Conservation (phyloP, 139 green algal genomes). For the Prasinococcaceae sp. region DNA sequence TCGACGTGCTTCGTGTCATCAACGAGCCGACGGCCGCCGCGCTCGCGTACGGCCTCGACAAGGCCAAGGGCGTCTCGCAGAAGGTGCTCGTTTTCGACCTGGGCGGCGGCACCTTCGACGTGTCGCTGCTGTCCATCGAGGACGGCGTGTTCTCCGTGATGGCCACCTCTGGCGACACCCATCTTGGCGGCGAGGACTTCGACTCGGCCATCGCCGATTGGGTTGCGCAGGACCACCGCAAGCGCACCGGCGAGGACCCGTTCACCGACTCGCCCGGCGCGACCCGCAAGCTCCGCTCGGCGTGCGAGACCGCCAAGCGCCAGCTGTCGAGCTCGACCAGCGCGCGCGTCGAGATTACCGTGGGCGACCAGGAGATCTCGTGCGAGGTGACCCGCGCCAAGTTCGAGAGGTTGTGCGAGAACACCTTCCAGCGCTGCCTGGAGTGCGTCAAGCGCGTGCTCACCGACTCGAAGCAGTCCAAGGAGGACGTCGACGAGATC, state of each 20-base stretch:
- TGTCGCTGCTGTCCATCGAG: constrained; percentile 21
- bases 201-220: constrained; percentile 11
- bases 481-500: constrained; percentile 34
- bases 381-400: constrained; percentile 7
- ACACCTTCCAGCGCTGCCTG: constrained; percentile 15
- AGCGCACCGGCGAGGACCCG: background rate
- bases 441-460: constrained; percentile 17
- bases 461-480: constrained; percentile 1
- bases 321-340: constrained; percentile 3
- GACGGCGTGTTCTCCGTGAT: constrained; percentile 17
- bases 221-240: constrained; percentile 2
- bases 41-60: constrained; percentile 65
- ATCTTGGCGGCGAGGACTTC: constrained; percentile 27
- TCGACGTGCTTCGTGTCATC: constrained; percentile 81
- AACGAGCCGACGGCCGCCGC: constrained; percentile 92
- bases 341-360: constrained; percentile 7
- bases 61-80: background rate
- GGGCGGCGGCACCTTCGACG: constrained; percentile 29
- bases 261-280: background rate
- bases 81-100: constrained; percentile 26
- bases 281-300: constrained; percentile 5
- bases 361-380: constrained; percentile 14
- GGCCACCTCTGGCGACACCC: constrained; percentile 21
- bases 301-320: constrained; percentile 13
- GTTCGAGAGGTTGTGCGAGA: constrained; percentile 18